Conservation (phyloP, 148 eudicot species). For the Heliosperma pusillum region DNA sequence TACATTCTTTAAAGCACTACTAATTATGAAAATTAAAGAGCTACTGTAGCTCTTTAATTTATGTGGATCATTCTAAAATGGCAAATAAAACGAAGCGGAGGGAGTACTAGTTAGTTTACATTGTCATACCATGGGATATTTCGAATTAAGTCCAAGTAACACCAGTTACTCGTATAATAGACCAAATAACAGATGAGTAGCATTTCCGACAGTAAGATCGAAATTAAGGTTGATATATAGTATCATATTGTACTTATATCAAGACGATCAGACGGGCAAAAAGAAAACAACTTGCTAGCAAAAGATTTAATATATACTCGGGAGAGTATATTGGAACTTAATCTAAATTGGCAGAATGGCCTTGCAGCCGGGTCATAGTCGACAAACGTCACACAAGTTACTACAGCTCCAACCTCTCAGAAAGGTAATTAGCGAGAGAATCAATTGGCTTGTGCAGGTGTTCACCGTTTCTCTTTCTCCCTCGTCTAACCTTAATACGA, state of each 20-base stretch:
- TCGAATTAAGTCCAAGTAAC: too few relatives aligned
- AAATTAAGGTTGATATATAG: not conserved
- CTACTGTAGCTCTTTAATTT: too few relatives aligned
- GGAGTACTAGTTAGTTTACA: too few relatives aligned
- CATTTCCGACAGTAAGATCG: not conserved
- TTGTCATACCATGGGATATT: too few relatives aligned
- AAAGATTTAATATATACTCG: too few relatives aligned
- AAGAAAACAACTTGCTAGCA: not conserved
- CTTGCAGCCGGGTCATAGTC: constrained; percentile 36
- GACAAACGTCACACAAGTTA: not conserved
- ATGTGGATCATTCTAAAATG: too few relatives aligned
- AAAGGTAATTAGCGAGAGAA: constrained; percentile 57
- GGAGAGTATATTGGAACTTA: too few relatives aligned
- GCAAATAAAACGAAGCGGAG: too few relatives aligned
- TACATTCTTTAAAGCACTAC: too few relatives aligned
- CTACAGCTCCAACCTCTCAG: constrained; percentile 45
- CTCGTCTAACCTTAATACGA: constrained; percentile 52
- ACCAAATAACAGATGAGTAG: too few relatives aligned
- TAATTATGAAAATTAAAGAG: too few relatives aligned
- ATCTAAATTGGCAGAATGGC: constrained; percentile 61
- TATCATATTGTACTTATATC: not conserved
- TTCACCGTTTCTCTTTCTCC: constrained; percentile 23
- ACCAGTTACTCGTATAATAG: too few relatives aligned
- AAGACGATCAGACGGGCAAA: not conserved
- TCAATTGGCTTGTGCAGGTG: constrained; percentile 52